phyloP scores from a whole-genome alignment of 192 early-diverging fungal genomes.

The Rhizophagus clarus region DNA sequence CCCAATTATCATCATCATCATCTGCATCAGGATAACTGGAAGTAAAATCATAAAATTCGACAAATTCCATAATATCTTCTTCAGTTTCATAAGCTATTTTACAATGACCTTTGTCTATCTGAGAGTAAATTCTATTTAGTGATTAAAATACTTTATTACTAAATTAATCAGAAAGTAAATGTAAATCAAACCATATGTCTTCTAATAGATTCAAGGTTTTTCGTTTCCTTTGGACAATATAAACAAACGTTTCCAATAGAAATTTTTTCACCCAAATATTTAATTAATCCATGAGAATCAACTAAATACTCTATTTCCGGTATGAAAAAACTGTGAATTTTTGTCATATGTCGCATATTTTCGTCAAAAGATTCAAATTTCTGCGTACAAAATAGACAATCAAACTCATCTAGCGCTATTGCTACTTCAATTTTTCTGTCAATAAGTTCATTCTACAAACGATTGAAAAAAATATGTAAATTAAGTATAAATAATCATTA shows the following conservation, averaged over 20 bases:
- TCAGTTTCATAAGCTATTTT: constrained; percentile 96
- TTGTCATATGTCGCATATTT: constrained; percentile 93
- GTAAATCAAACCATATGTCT: constrained; percentile 77
- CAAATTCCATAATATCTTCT: constrained; percentile 86
- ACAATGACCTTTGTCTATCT: constrained; percentile 91
- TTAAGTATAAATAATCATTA: neutral
- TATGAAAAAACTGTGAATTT: constrained; percentile 91
- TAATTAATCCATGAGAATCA: constrained; percentile 85
- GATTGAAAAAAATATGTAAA: neutral
- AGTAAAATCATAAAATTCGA: constrained; percentile 96
- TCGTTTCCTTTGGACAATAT: constrained; percentile 85
- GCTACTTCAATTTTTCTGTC: constrained; percentile 81
- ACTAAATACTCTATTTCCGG: constrained; percentile 95
- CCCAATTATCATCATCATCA: constrained; percentile 46
- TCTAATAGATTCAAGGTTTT: constrained; percentile 89
- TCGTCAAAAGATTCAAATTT: constrained; percentile 62
- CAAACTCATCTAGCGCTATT: constrained; percentile 62
- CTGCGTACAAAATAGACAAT: constrained; percentile 94
- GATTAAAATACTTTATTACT: neutral
- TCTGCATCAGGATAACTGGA: constrained; percentile 78
- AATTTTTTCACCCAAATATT: constrained; percentile 94
- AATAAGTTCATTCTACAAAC: constrained; percentile 67
- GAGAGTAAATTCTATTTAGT: neutral
- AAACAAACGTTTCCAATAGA: constrained; percentile 94
- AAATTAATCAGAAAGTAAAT: neutral